Evolutionary conservation across 495 filamentous ascomycete genomes (phyloP).

Genomic region (Annulohypoxylon nitens): DNA sequence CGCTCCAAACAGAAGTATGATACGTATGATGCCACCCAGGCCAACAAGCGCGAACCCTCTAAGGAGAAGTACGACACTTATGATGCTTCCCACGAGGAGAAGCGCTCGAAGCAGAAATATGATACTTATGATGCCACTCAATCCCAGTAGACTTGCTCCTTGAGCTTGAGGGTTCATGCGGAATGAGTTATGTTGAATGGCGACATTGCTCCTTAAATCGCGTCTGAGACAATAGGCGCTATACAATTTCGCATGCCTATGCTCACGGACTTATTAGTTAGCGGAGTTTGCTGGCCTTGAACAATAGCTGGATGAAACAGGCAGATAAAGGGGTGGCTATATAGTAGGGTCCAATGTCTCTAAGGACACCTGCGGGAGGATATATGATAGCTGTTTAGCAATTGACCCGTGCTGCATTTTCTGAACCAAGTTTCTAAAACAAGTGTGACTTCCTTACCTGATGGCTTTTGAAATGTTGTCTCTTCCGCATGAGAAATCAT

Average conservation of each 20-base stretch:
- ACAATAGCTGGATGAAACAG: neutral
- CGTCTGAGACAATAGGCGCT: neutral
- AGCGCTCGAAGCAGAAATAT: constrained; percentile 1
- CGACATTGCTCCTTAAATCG: neutral
- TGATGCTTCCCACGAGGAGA: neutral
- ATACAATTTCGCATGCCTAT: neutral
- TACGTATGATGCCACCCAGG: neutral
- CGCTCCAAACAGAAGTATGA: constrained; percentile 3
- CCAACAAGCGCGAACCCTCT: neutral
- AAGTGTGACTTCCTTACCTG: neutral
- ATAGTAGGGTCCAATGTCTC: neutral
- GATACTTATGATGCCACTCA: constrained; percentile 10
- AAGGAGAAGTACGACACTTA: constrained; percentile 6
- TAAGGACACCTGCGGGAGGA: neutral
- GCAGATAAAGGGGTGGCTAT: neutral
- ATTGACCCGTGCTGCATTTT: neutral
- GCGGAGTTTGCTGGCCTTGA: neutral
- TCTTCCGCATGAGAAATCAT: neutral
- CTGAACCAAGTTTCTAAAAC: neutral
- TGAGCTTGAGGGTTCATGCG: neutral
- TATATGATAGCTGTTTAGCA: neutral
- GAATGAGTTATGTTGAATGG: neutral
- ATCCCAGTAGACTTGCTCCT: neutral
- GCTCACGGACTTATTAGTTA: neutral
- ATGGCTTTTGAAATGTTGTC: too few species aligned